phyloP scores from a whole-genome alignment of 1,139 yeast species.

The Yamadazyma diddensiae region DNA sequence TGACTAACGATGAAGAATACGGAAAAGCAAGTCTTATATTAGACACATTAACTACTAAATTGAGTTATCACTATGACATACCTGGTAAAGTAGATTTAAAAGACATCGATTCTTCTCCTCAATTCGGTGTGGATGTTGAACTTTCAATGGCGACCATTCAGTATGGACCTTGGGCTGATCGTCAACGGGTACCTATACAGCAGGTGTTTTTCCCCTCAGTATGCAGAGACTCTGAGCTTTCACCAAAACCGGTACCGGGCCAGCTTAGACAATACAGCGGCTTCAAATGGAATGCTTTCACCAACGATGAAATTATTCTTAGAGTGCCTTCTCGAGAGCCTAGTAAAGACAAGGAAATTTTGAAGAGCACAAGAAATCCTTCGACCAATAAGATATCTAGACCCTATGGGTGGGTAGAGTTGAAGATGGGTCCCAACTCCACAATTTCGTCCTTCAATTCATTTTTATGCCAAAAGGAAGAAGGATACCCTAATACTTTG shows the following conservation, averaged over 20 bases:
- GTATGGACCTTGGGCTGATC: conserved; percentile 96
- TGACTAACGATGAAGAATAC: conserved; percentile 58
- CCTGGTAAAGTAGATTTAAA: conserved; percentile 54
- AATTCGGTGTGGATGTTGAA: conserved; percentile 60
- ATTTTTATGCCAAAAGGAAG: conserved; percentile 44
- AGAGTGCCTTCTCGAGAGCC: conserved; percentile 82
- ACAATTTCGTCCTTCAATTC: conserved; percentile 47
- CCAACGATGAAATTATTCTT: conserved; percentile 64
- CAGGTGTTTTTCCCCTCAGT: conserved; percentile 65
- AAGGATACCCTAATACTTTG: conserved; percentile 61
- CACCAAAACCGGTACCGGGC: conserved; percentile 44
- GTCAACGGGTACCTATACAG: conserved; percentile 70
- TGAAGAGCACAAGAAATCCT: conserved; percentile 15
- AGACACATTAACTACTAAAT: conserved; percentile 55
- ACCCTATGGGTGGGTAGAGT: conserved; percentile 91
- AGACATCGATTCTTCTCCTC: conserved; percentile 39
- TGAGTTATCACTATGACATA: conserved; percentile 65
- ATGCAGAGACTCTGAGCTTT: conserved; percentile 56
- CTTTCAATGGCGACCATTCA: conserved; percentile 65
- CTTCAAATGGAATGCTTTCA: conserved; percentile 51
- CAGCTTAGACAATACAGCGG: conserved; percentile 52
- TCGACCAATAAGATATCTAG: conserved; percentile 23
- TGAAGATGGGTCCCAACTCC: conserved; percentile 58
- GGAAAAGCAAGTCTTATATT: conserved; percentile 76
- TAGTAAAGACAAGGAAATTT: conserved; percentile 60